Evolutionary conservation across 139 green algal genomes (phyloP), one percentile per base, ranked within the genome.

Genomic region (Chlamydomonas eustigma): DNA sequence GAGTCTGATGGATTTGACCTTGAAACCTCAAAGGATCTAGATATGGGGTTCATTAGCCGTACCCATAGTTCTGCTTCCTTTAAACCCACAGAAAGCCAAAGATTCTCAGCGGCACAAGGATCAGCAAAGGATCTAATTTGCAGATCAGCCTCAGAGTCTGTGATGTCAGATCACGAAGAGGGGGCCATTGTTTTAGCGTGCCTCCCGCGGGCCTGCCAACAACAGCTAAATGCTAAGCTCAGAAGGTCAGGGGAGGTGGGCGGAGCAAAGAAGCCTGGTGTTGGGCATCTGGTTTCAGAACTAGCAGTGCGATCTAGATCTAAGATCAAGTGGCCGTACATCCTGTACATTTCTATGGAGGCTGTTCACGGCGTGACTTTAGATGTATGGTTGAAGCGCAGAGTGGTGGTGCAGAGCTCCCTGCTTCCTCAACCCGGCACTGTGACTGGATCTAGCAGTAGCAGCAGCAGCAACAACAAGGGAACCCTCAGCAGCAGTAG

Each of bases 271-370:
- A 58, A 58, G 44, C 44, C 44, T 22, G 12, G 52, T 68, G 12
- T 4, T 68, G 52, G 12, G 52, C 6, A 8, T 8, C 12, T 28
- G 22, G 18, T 28, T 28, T 31, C 52, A 4, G 12, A 68, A 28
- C 6, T 28, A 68, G 22, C 52, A 68, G 34, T 28, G 6, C 22
- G 18, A 39, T 44, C 22, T 6, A 72, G 65, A 8, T 33, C 33
- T 34, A 34, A 12, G 8, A 24, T 50, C 5, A 35, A 32, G 18
- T 84, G 80, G 80, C 80, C 80, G 30, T 84, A 84, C 75, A n/a
- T 39, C 30, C 64, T 84, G 75, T 84, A 84, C 80, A 84, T 84
- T 71, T 70, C 69, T 71, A 84, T 84, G 80, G 80, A 84, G 75
- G 67, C 74, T 33, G 75, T 78, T n/a, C 3, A 44, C 31, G 80